Percentiles rank a stretch among this genome's conserved stretches.
Evolutionary conservation across 2,329 filamentous ascomycete species (phyloP).

Genomic region (Ophiostoma piceae): DNA sequence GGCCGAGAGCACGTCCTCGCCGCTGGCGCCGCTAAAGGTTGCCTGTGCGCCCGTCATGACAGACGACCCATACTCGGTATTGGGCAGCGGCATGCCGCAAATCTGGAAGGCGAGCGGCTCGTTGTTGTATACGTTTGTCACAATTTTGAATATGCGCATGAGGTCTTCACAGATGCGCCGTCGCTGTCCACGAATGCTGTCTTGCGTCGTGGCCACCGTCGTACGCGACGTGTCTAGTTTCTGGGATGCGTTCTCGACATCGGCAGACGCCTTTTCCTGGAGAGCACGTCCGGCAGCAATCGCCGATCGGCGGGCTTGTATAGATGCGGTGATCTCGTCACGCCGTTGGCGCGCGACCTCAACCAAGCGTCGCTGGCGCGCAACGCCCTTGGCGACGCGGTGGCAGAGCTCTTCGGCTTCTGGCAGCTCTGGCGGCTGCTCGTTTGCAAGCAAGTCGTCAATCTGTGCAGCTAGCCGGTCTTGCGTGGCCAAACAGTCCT

Average conservation of each 20-base stretch:
- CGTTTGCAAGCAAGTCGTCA: conserved; percentile 49
- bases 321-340: conserved; percentile 62
- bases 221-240: conserved; percentile 54
- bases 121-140: conserved; percentile 46
- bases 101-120: conserved; percentile 77
- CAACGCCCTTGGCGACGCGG: conserved; percentile 51
- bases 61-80: conserved; percentile 63
- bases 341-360: conserved; percentile 57
- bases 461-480: conserved; percentile 74
- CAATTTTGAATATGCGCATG: conserved; percentile 71
- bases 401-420: conserved; percentile 47
- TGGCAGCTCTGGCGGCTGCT: conserved; percentile 34
- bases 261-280: conserved; percentile 53
- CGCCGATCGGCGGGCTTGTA: conserved; percentile 59
- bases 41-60: background rate
- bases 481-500: conserved; percentile 77
- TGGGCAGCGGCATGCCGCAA: conserved; percentile 70
- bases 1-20: conserved; percentile 70
- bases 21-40: conserved; percentile 36
- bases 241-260: conserved; percentile 57
- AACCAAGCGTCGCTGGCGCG: conserved; percentile 61
- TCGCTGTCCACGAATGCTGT: conserved; percentile 75
- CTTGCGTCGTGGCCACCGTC: conserved; percentile 52
- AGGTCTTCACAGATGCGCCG: conserved; percentile 84
- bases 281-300: conserved; percentile 59